Percentiles rank a stretch among this genome's conserved stretches.
phyloP scores from a whole-genome alignment of 1,139 yeast genomes.

The Pichia sp. region DNA sequence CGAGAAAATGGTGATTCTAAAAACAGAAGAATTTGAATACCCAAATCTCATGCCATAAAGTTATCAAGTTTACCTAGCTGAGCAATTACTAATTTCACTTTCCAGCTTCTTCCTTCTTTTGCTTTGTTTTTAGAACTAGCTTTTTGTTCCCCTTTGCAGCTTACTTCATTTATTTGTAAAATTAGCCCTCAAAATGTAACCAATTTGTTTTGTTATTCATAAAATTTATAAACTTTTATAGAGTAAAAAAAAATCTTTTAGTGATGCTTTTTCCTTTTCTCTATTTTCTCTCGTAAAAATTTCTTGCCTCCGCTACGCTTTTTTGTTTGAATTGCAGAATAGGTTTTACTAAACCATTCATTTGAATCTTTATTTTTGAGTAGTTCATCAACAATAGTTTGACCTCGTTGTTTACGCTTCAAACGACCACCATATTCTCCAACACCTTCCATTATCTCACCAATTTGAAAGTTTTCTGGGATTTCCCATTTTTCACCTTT shows the following conservation, averaged over 20 bases:
- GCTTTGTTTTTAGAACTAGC: no score
- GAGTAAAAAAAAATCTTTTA: neutral
- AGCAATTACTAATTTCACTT: no score
- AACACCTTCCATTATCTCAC: slow-evolving; percentile 78
- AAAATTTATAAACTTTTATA: no score
- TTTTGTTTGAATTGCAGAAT: slow-evolving; percentile 64
- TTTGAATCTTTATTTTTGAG: slow-evolving; percentile 64
- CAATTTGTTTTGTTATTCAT: no score
- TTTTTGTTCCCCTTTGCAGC: no score
- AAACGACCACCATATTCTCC: slow-evolving; percentile 71
- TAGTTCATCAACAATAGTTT: slow-evolving; percentile 74
- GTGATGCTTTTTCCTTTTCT: slow-evolving; percentile 47
- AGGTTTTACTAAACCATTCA: slow-evolving; percentile 79
- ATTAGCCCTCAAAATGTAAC: no score
- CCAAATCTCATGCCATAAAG: no score
- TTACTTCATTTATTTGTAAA: no score
- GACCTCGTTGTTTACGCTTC: slow-evolving; percentile 64
- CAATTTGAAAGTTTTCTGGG: slow-evolving; percentile 81
- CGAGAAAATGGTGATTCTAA: slow-evolving; percentile 23
- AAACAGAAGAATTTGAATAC: slow-evolving; percentile 21
- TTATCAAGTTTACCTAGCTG: no score
- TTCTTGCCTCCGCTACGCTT: slow-evolving; percentile 73
- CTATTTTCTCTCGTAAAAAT: slow-evolving; percentile 58
- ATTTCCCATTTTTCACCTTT: slow-evolving; percentile 77
- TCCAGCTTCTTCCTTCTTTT: no score